phyloP scores from a whole-genome alignment of 352 stramenopile genomes.

The Phytophthora pseudosyringae region DNA sequence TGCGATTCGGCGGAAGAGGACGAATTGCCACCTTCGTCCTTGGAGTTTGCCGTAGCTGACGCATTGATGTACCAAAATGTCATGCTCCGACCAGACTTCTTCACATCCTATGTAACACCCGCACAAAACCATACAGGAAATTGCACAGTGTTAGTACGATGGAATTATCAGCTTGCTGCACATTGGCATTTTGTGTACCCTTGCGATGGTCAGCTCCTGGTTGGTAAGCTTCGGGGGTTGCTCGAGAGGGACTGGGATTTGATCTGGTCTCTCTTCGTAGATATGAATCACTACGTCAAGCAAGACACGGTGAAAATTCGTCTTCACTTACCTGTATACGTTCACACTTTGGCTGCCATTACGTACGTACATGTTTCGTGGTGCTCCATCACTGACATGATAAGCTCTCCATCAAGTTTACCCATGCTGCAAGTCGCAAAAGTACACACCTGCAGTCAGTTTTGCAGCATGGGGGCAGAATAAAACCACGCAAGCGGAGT shows the following conservation, averaged over 20 bases:
- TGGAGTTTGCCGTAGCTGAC: conserved; percentile 3
- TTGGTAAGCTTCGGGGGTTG: conserved; percentile 51
- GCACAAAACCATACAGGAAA: background rate
- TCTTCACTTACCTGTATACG: background rate
- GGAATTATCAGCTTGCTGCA: background rate
- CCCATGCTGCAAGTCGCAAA: conserved; percentile 45
- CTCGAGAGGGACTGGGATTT: conserved; percentile 30
- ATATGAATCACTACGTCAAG: conserved; percentile 27
- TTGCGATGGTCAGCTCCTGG: conserved; percentile 44
- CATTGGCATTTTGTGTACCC: conserved; percentile 21
- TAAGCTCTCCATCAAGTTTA: conserved; percentile 68
- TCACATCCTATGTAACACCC: conserved; percentile 43
- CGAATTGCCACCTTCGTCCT: conserved; percentile 5
- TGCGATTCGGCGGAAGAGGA: conserved; percentile 12
- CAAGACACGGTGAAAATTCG: background rate
- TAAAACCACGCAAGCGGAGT: background rate
- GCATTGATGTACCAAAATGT: conserved; percentile 68
- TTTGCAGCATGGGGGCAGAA: no score
- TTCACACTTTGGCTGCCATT: background rate
- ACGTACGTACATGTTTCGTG: conserved; percentile 49
- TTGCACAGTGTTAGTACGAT: background rate
- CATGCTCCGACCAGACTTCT: conserved; percentile 44
- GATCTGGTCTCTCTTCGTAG: conserved; percentile 38
- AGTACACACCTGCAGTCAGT: background rate
- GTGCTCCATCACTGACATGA: conserved; percentile 67